Percentiles rank a stretch among this genome's conserved stretches.
Conservation (phyloP, 192 early-diverging fungal genomes). For the Fimicolochytrium jonesii region DNA sequence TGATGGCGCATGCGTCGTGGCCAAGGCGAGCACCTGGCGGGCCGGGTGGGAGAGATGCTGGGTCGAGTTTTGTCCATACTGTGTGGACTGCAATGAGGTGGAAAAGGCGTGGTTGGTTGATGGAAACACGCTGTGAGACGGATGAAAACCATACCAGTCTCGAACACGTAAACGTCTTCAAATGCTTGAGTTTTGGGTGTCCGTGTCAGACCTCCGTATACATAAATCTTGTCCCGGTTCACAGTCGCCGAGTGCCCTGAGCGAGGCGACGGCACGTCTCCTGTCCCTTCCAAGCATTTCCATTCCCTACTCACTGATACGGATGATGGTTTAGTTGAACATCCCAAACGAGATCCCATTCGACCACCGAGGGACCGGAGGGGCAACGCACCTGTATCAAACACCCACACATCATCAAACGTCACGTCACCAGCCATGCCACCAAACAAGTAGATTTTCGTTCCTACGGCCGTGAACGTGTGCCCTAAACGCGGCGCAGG, state of each 20-base stretch:
- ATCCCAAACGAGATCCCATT: too few relatives aligned
- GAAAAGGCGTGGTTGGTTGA: too few relatives aligned
- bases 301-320: constrained; percentile 14
- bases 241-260: constrained; percentile 22
- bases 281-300: constrained; percentile 4
- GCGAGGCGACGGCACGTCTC: constrained; percentile 12
- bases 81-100: not conserved
- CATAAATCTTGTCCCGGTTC: not conserved
- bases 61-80: constrained; percentile 12
- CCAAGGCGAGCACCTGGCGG: constrained; percentile 14
- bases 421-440: constrained; percentile 9
- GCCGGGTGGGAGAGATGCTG: constrained; percentile 14
- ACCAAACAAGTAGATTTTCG: constrained; percentile 28
- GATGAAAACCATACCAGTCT: constrained; percentile 20
- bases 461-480: constrained; percentile 21
- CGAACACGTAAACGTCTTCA: constrained; percentile 21
- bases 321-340: too few relatives aligned
- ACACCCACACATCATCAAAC: constrained; percentile 32
- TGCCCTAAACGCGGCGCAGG: constrained; percentile 29
- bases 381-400: constrained; percentile 32
- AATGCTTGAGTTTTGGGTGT: constrained; percentile 5
- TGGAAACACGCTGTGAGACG: too few relatives aligned
- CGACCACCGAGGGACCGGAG: too few relatives aligned
- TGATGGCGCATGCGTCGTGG: constrained; percentile 20
- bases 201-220: constrained; percentile 22